phyloP scores from a whole-genome alignment of 2,329 filamentous ascomycete genomes.

The Colletotrichum eremochloae region DNA sequence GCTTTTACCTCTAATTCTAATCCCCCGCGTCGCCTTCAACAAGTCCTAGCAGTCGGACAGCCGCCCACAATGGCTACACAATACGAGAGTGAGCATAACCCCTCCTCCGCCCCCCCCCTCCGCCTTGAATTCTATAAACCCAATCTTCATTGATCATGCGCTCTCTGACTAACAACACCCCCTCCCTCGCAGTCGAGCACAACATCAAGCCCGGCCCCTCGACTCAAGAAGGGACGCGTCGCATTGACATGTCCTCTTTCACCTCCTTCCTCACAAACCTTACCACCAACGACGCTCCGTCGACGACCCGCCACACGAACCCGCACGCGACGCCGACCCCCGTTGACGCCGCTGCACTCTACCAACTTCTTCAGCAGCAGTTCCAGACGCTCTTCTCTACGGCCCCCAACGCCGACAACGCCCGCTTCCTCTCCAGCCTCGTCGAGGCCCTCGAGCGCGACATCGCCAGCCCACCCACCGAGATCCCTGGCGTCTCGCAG shows the following conservation, averaged over 20 bases:
- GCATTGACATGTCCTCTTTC: constrained; percentile 75
- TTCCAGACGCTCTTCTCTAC: constrained; percentile 64
- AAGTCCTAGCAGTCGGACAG: neutral
- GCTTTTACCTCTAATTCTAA: too few species aligned
- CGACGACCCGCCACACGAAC: constrained; percentile 57
- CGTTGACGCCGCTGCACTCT: constrained; percentile 68
- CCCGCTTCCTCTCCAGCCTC: constrained; percentile 63
- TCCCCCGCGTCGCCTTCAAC: neutral
- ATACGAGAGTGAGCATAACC: constrained; percentile 63
- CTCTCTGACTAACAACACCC: constrained; percentile 25
- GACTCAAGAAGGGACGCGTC: constrained; percentile 61
- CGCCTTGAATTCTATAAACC: constrained; percentile 32
- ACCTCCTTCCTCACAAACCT: constrained; percentile 69
- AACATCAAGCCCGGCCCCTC: constrained; percentile 64
- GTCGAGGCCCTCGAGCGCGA: constrained; percentile 62
- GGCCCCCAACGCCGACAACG: constrained; percentile 63
- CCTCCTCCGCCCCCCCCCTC: constrained; percentile 11
- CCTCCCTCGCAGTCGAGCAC: constrained; percentile 68
- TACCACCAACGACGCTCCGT: constrained; percentile 50
- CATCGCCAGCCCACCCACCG: constrained; percentile 65
- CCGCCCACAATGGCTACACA: constrained; percentile 64
- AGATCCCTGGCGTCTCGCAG: constrained; percentile 69
- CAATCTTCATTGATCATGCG: constrained; percentile 10
- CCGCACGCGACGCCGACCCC: constrained; percentile 72
- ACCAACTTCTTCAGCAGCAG: constrained; percentile 71